Evolutionary conservation across 2,329 filamentous ascomycete genomes (phyloP).

Genomic region (Hypoxylon sp.): DNA sequence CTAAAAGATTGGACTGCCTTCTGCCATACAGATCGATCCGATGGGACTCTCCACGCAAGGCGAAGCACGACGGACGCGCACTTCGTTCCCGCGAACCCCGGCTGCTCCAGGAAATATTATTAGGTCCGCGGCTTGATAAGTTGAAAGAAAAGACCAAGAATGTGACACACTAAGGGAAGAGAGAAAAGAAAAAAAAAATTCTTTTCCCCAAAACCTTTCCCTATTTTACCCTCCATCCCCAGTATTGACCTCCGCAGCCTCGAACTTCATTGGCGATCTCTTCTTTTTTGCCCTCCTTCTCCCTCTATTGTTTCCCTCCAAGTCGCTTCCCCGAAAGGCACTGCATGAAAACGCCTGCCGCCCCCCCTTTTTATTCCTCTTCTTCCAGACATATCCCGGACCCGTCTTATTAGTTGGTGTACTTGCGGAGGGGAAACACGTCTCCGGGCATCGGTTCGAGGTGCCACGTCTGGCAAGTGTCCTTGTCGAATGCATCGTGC

Average conservation of each 20-base stretch:
- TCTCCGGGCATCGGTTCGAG: slow-evolving; percentile 67
- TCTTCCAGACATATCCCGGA: slow-evolving; percentile 2
- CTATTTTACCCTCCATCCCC: neutral
- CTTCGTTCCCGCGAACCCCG: neutral
- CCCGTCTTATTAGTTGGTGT: slow-evolving; percentile 60
- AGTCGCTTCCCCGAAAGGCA: slow-evolving; percentile 10
- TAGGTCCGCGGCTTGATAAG: neutral
- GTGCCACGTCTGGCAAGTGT: slow-evolving; percentile 60
- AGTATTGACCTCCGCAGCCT: slow-evolving; percentile 6
- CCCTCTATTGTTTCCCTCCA: too few species aligned
- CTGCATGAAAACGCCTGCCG: slow-evolving; percentile 18
- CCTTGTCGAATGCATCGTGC: slow-evolving; percentile 58
- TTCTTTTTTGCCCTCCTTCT: too few species aligned
- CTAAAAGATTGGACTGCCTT: slow-evolving; percentile 7
- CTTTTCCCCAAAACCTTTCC: neutral
- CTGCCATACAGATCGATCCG: neutral
- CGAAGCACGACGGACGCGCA: neutral
- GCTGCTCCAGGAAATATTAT: neutral
- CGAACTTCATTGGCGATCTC: slow-evolving; percentile 6
- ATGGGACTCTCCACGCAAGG: too few species aligned
- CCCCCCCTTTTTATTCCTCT: neutral
- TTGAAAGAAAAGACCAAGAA: neutral
- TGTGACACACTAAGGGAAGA: slow-evolving; percentile 1
- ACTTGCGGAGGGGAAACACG: slow-evolving; percentile 63
- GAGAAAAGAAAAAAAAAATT: neutral